Base-by-base conservation (phyloP, 495 filamentous ascomycete genomes). In the Talaromyces thailandensis region DNA sequence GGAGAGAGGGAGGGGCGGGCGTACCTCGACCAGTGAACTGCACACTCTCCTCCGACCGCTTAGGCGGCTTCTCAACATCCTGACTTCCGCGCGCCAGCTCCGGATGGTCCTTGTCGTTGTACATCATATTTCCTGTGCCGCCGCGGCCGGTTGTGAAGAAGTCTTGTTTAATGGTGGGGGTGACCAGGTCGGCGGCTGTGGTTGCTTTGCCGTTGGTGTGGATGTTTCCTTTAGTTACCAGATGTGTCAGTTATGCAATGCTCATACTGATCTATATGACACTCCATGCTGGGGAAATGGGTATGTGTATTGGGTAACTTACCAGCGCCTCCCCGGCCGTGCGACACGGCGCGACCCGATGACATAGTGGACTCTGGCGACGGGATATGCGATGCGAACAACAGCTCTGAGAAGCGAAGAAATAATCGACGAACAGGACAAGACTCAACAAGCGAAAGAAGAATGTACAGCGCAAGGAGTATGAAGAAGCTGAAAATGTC, bases 81-180 rank as follows among this genome's bases (percentile, higher is more conserved):
- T 97, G 93, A 35, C 84, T 86, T 52, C 82, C 79, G 58, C 93
- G 84, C 45, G 93, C 90, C 65, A 91, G 75, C 65, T 86, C 83
- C 5, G 82, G 82, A 52, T 75, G 73, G 18, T 79, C 75, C 3
- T 86, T 85, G 64, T 92, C 86, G 58, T 82, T 82, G 65, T 85
- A 81, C 21, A 86, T 79, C 87, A 93, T 92, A 73, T 93, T 93
- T 24, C 89, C 90, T 9, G 77, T 77, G 62, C 86, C 86, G 24
- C 86, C 86, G 63, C 86, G 85, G 35, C 86, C 93, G 21, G 93
- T 97, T 5, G 93, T 96, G 68, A 91, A 93, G 63, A 91, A 76
- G 16, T 88, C 78, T 23, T 81, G 81, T 75, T 96, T 96, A 69
- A 97, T 84, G 50, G 84, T 89, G 0, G 93, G 93, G 3, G 92